phyloP scores from a whole-genome alignment of 2,329 filamentous ascomycete genomes.

The Stachybotrys elegans region DNA sequence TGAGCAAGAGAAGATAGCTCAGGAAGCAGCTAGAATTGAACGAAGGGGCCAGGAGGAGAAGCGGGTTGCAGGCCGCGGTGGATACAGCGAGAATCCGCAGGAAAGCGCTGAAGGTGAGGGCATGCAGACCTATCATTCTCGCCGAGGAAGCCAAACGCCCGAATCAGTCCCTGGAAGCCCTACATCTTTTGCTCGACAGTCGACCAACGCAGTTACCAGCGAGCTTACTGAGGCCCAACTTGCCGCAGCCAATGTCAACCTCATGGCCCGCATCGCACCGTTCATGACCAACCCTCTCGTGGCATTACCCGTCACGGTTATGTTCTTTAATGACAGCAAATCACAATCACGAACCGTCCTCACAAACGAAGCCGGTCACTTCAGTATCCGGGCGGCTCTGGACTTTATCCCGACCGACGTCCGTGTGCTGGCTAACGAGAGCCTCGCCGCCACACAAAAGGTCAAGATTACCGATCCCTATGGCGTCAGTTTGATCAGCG shows the following conservation, averaged over 20 bases:
- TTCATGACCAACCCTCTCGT: constrained; percentile 84
- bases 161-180: constrained; percentile 40
- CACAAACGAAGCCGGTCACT: constrained; percentile 88
- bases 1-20: constrained; percentile 62
- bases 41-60: constrained; percentile 66
- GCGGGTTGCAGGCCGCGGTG: constrained; percentile 63
- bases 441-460: constrained; percentile 74
- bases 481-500: constrained; percentile 90
- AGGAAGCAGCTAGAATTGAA: constrained; percentile 73
- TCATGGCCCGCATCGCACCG: constrained; percentile 82
- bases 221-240: constrained; percentile 75
- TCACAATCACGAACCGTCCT: constrained; percentile 80
- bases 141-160: constrained; percentile 28
- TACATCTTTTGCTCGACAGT: constrained; percentile 29
- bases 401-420: constrained; percentile 90
- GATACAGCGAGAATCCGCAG: constrained; percentile 64
- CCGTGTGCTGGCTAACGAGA: constrained; percentile 78
- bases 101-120: constrained; percentile 33
- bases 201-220: constrained; percentile 28
- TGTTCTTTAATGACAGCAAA: constrained; percentile 84
- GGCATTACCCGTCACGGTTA: constrained; percentile 76
- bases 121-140: constrained; percentile 19
- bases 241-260: constrained; percentile 72
- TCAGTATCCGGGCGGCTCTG: constrained; percentile 71
- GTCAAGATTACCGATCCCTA: constrained; percentile 70